These are phyloP conservation scores for Athelia sp. DNA, from an alignment of 1,284 basidiomycete genomes.

Conservation along the genomic window DNA sequence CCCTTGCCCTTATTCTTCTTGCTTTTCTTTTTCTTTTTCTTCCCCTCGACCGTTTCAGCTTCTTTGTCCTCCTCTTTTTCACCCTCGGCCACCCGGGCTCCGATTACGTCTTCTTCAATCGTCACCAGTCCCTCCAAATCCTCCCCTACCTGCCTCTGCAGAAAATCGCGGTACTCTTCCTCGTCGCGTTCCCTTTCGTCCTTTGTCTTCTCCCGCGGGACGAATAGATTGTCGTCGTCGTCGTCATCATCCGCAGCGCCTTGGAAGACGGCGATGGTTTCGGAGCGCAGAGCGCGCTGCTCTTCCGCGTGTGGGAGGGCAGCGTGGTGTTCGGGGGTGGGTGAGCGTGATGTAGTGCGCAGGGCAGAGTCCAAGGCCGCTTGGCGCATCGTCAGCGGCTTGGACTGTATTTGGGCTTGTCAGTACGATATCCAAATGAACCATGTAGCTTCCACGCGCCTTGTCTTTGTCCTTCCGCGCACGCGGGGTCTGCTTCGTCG, in stretches of 20 bases:
- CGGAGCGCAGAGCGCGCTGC: conserved; percentile 69
- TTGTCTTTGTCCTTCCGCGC: conserved; percentile 49
- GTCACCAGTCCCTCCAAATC: conserved; percentile 60
- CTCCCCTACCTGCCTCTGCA: conserved; percentile 79
- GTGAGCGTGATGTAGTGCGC: conserved; percentile 42
- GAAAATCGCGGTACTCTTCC: conserved; percentile 76
- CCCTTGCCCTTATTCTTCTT: conserved; percentile 27
- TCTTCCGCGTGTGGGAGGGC: conserved; percentile 77
- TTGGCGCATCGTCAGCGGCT: conserved; percentile 59
- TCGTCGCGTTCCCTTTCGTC: conserved; percentile 74
- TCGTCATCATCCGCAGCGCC: conserved; percentile 45
- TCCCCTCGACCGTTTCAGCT: conserved; percentile 18
- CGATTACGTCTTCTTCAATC: conserved; percentile 28
- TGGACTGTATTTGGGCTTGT: conserved; percentile 30
- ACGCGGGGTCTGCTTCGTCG: conserved; percentile 11
- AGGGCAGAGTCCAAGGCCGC: conserved; percentile 55
- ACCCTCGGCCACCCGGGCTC: conserved; percentile 15
- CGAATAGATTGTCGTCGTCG: conserved; percentile 61
- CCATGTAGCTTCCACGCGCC: conserved; percentile 7
- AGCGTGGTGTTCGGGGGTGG: conserved; percentile 32
- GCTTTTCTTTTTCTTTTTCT: conserved; percentile 25
- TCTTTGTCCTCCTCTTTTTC: conserved; percentile 24
- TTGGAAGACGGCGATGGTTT: conserved; percentile 83
- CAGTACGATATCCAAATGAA: neutral
- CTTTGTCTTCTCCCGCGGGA: conserved; percentile 71